Evolutionary conservation across 2,329 filamentous ascomycete species (phyloP).

Genomic region (Cercospora sp.): DNA sequence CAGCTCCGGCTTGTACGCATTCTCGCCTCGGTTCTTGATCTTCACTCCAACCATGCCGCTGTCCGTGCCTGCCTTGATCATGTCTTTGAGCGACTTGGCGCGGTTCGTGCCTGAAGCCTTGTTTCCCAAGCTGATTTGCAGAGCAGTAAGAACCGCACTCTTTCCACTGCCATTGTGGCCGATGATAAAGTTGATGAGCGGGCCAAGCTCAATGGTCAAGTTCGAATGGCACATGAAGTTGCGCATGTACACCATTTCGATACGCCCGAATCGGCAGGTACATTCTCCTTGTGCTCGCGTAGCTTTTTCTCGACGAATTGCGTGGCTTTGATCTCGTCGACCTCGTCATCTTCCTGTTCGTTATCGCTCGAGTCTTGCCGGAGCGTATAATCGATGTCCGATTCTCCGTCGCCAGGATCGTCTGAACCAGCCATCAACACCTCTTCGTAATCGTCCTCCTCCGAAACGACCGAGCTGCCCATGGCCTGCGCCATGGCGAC

Average conservation of each 20-base stretch:
- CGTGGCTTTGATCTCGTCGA: conserved; percentile 34
- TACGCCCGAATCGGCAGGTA: conserved; percentile 76
- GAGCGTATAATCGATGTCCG: conserved; percentile 24
- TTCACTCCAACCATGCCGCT: conserved; percentile 73
- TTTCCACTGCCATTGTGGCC: conserved; percentile 98
- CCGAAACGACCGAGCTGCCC: conserved; percentile 34
- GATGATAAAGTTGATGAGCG: conserved; percentile 96
- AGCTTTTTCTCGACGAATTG: conserved; percentile 38
- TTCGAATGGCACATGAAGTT: conserved; percentile 97
- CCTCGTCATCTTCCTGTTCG: conserved; percentile 34
- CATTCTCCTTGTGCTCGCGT: conserved; percentile 57
- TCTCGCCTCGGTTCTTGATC: conserved; percentile 85
- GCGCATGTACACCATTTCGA: conserved; percentile 80
- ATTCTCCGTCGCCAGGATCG: conserved; percentile 22
- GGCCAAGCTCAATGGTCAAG: conserved; percentile 81
- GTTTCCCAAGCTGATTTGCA: conserved; percentile 91
- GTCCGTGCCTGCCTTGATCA: conserved; percentile 87
- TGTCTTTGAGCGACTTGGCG: conserved; percentile 81
- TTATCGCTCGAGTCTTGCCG: conserved; percentile 26
- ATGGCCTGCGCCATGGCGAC: conserved; percentile 34
- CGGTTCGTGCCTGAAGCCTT: conserved; percentile 93
- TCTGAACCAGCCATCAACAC: conserved; percentile 12
- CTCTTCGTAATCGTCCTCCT: conserved; percentile 35
- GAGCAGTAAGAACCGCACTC: conserved; percentile 88
- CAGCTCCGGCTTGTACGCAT: conserved; percentile 77